Base-by-base conservation (phyloP, 805 yeast genomes). In the Pichia cabralensis region DNA sequence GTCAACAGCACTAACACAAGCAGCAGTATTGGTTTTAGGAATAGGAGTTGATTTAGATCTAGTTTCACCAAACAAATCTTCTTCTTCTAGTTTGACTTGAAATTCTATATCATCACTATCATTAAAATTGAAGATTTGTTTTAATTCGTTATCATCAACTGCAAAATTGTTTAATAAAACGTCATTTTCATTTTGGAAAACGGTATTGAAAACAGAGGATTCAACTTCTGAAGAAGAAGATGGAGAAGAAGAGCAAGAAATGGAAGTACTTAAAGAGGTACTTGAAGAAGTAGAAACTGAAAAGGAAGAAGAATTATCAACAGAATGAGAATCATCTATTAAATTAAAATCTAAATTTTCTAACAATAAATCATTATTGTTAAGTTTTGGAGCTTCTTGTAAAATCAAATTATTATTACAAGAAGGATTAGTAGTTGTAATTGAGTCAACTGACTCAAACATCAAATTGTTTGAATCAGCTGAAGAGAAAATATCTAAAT, bases 211-310 rank as follows among this genome's bases (percentile, higher is more conserved):
- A 21, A 71, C 67, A 32, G 67, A 62, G 11, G 71, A 57, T 48
- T 71, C 74, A 47, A 77, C 61, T 43, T 13, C 5, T 13, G 26
- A 24, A 13, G n/a, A 15, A 13, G 26, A 16, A 13, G 26, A 24
- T n/a, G 8, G 3, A 22, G 24, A 22, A 11, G 12, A 10, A 3
- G 14, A 8, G 12, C 7, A 10, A 22, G 24, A 11, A 11, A 16
- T 13, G n/a, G n/a, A n/a, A n/a, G n/a, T n/a, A n/a, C n/a, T n/a
- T n/a, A 73, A 71, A 24, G 71, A 70, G 11, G 76, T 68, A 33
- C 69, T 71, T 45, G 72, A 50, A 21, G 71, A 67, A 32, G 67
- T 62, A 11, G 71, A 57, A 48, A 70, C 74, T 47, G 77, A 61
- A 43, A 62, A 55, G 11, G 53, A 46, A 26, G 22, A 6, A 4